phyloP scores from a whole-genome alignment of 78 protist species.

The Planoprotostelium fungivorum region DNA sequence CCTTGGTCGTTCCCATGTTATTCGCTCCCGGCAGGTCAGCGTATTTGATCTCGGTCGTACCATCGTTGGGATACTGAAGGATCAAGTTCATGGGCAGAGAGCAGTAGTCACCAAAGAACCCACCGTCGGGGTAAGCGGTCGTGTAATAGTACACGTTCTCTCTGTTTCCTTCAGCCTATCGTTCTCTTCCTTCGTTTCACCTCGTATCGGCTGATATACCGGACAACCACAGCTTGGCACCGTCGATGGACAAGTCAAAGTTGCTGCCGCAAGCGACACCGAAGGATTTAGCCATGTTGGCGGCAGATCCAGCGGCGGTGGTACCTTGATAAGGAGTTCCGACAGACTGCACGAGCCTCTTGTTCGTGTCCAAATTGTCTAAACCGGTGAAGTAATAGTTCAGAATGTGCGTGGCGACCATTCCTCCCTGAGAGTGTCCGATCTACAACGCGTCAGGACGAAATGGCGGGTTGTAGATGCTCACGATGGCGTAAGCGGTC shows the following conservation, averaged over 20 bases:
- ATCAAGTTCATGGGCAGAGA: constrained; percentile 43
- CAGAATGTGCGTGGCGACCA: constrained; percentile 25
- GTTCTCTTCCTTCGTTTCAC: constrained; percentile 26
- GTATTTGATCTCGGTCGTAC: constrained; percentile 43
- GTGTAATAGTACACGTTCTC: neutral
- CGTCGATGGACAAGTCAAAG: constrained; percentile 52
- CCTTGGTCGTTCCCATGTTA: neutral
- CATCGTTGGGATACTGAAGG: constrained; percentile 60
- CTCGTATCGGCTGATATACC: constrained; percentile 51
- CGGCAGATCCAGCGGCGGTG: constrained; percentile 53
- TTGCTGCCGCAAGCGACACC: constrained; percentile 64
- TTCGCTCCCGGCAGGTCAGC: constrained; percentile 28
- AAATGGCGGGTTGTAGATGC: neutral
- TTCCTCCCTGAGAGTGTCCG: constrained; percentile 69
- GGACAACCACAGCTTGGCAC: constrained; percentile 58
- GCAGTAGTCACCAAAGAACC: constrained; percentile 17
- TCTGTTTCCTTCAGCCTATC: constrained; percentile 28
- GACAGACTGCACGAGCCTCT: constrained; percentile 35
- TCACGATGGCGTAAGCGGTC: neutral
- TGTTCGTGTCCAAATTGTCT: neutral
- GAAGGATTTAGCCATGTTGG: constrained; percentile 26
- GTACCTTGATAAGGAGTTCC: constrained; percentile 68
- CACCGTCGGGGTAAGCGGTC: neutral
- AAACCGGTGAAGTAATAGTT: constrained; percentile 40
- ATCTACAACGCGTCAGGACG: constrained; percentile 17